Evolutionary conservation across 1,284 basidiomycete genomes (phyloP).

Genomic region (Moesziomyces parantarcticus): DNA sequence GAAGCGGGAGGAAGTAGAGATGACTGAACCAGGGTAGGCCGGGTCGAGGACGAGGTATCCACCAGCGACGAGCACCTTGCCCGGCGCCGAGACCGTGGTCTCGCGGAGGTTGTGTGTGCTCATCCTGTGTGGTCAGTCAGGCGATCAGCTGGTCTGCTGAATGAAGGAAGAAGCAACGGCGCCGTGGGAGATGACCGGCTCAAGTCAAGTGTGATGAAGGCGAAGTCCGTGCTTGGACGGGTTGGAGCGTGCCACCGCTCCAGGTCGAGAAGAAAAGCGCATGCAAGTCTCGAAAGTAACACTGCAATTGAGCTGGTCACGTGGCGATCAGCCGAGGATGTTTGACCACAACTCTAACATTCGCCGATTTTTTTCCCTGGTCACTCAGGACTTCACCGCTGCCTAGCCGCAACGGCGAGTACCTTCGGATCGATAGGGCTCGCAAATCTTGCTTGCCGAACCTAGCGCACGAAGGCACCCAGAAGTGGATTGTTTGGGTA

Average conservation of each 20-base stretch:
- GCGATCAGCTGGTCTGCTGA: not conserved
- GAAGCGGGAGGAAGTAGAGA: conserved; percentile 90
- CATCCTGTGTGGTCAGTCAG: conserved; percentile 12
- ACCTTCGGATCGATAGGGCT: not conserved
- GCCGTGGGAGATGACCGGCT: too few relatives aligned
- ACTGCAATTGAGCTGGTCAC: conserved; percentile 15
- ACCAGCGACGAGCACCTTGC: conserved; percentile 83
- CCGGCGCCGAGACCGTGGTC: conserved; percentile 82
- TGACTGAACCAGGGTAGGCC: conserved; percentile 63
- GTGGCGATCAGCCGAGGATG: conserved; percentile 3
- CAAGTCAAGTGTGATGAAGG: too few relatives aligned
- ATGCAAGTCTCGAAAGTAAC: conserved; percentile 21
- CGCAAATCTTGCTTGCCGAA: too few relatives aligned
- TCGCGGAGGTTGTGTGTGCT: conserved; percentile 5
- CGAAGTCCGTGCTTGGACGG: not conserved
- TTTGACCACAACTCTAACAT: not conserved
- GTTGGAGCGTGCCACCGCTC: not conserved
- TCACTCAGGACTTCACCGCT: too few relatives aligned
- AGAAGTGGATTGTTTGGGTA: too few relatives aligned
- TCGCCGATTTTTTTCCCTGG: too few relatives aligned
- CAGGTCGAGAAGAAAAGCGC: not conserved
- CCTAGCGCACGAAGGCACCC: too few relatives aligned
- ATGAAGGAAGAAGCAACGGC: not conserved
- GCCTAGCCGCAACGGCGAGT: not conserved
- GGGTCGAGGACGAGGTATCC: conserved; percentile 67